These are phyloP conservation scores for Platanthera guangdongensis DNA, from an alignment of 106 monocot species.

Conservation along the genomic window DNA sequence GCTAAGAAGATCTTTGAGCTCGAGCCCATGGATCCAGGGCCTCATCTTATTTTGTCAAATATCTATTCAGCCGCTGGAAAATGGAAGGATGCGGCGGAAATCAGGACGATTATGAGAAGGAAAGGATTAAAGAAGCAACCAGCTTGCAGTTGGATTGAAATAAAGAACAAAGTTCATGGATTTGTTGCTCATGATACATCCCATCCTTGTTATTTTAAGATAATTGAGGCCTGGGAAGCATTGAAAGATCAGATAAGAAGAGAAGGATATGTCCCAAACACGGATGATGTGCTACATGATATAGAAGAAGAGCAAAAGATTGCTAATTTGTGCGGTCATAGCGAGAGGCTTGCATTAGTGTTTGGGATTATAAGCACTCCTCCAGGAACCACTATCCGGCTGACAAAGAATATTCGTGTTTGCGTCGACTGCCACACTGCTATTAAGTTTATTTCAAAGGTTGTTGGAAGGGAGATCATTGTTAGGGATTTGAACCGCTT, in stretches of 20 bases:
- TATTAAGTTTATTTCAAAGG: slow-evolving; percentile 63
- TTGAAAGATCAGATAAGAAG: slow-evolving; percentile 49
- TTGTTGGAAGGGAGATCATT: slow-evolving; percentile 75
- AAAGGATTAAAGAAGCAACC: slow-evolving; percentile 62
- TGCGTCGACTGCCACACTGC: slow-evolving; percentile 73
- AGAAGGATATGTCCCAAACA: slow-evolving; percentile 67
- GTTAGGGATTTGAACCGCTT: slow-evolving; percentile 71
- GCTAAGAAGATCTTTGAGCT: slow-evolving; percentile 56
- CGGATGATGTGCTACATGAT: slow-evolving; percentile 61
- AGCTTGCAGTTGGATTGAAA: slow-evolving; percentile 81
- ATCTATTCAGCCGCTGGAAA: slow-evolving; percentile 71
- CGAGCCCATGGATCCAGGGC: slow-evolving; percentile 49
- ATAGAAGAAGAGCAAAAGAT: slow-evolving; percentile 82
- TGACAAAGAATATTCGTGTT: slow-evolving; percentile 77
- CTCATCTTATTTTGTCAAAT: slow-evolving; percentile 72
- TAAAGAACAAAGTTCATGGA: slow-evolving; percentile 49
- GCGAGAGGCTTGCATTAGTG: slow-evolving; percentile 81
- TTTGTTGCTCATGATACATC: slow-evolving; percentile 63
- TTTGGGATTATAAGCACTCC: slow-evolving; percentile 71
- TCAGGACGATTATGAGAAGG: slow-evolving; percentile 37
- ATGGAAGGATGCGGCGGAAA: slow-evolving; percentile 70
- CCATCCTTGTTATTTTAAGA: slow-evolving; percentile 46
- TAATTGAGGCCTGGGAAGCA: slow-evolving; percentile 36
- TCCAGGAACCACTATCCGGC: slow-evolving; percentile 55
- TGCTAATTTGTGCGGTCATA: slow-evolving; percentile 47